phyloP scores from a whole-genome alignment of 805 yeast species.

The Crinitomyces ghanaensis region DNA sequence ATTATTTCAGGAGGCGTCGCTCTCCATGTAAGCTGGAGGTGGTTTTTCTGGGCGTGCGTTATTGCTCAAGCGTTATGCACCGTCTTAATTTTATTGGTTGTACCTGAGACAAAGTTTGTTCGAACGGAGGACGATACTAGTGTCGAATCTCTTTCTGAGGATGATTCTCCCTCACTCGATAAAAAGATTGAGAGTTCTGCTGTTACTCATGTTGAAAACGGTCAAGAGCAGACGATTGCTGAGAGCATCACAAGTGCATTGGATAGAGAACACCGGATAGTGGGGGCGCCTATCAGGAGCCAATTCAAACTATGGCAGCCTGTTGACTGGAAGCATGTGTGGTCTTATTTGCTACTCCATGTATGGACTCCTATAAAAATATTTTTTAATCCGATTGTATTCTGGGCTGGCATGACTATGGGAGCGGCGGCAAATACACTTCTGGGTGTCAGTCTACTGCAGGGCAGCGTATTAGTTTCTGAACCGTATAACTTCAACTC shows the following conservation, averaged over 20 bases:
- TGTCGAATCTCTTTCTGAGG: no score
- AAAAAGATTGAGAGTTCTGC: no score
- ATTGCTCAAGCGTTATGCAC: constrained; percentile 2
- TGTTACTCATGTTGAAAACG: no score
- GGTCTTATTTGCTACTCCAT: not conserved
- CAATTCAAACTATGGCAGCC: constrained; percentile 3
- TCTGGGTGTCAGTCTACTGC: constrained; percentile 3
- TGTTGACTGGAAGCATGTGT: not conserved
- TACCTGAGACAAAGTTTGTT: constrained; percentile 1
- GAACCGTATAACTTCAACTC: constrained; percentile 4
- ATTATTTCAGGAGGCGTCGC: constrained; percentile 4
- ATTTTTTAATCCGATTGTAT: constrained; percentile 3
- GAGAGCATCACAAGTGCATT: no score
- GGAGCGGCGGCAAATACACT: constrained; percentile 3
- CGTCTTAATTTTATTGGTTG: no score
- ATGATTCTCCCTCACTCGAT: no score
- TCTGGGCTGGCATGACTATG: constrained; percentile 5
- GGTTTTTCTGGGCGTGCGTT: constrained; percentile 1
- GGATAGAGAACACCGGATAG: not conserved
- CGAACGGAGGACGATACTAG: not conserved
- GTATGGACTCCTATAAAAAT: constrained; percentile 3
- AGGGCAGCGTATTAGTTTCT: constrained; percentile 4
- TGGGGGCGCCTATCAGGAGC: constrained; percentile 3
- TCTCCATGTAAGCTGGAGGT: constrained; percentile 4
- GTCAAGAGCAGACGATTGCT: not conserved